Percentiles rank a stretch among this genome's conserved stretches.
Evolutionary conservation across 2,329 filamentous ascomycete genomes (phyloP).

Genomic region (Bipolaris zeicola): DNA sequence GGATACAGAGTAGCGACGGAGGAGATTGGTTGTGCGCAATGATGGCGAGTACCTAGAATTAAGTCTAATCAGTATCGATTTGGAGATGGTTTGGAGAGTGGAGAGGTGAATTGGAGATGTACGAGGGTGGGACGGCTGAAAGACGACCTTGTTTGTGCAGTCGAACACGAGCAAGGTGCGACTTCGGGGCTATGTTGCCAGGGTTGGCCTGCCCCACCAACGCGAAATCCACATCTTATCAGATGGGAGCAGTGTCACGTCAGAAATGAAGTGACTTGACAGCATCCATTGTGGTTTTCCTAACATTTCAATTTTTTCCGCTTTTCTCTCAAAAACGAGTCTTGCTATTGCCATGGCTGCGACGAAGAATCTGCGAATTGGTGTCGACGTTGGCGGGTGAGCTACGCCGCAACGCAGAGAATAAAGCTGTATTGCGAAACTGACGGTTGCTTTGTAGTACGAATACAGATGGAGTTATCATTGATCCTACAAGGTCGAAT

Average conservation of each 20-base stretch:
- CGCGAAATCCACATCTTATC: constrained; percentile 18
- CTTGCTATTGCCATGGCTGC: constrained; percentile 11
- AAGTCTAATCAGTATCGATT: no score
- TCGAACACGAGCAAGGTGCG: background rate
- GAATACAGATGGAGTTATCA: constrained; percentile 47
- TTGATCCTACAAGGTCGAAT: constrained; percentile 38
- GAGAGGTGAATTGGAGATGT: background rate
- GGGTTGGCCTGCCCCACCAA: constrained; percentile 11
- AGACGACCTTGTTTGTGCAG: background rate
- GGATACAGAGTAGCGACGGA: background rate
- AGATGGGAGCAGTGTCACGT: constrained; percentile 7
- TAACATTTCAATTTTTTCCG: background rate
- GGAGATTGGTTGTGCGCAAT: background rate
- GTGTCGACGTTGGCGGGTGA: constrained; percentile 53
- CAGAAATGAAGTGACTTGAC: background rate
- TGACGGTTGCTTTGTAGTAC: constrained; percentile 30
- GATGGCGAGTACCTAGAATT: no score
- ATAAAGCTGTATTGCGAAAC: background rate
- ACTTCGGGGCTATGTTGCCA: background rate
- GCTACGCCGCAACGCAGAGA: constrained; percentile 4
- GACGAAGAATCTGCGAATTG: constrained; percentile 46
- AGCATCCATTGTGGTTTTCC: background rate
- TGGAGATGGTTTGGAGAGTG: background rate
- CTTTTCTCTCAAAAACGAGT: background rate
- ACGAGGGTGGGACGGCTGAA: no score